Conservation (phyloP, 108 stramenopile species). For the Skeletonema marinoi region DNA sequence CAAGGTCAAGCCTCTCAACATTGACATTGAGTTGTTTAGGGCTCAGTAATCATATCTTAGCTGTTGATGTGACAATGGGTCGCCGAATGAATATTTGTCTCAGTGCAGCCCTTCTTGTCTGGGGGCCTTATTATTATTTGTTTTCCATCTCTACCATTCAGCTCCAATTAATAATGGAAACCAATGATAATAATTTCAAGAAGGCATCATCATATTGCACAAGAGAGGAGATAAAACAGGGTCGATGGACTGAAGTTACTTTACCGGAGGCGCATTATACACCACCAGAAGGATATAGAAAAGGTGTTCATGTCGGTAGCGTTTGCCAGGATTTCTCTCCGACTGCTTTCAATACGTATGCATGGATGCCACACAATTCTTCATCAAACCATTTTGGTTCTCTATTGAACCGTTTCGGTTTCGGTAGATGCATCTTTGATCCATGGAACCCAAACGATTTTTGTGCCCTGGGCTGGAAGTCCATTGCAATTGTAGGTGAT, state of each 20-base stretch:
- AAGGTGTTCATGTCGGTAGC: neutral
- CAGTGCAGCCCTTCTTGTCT: too few relatives aligned
- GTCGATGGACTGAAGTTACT: neutral
- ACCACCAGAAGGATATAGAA: neutral
- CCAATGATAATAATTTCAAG: too few relatives aligned
- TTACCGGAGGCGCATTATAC: neutral
- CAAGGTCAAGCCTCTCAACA: too few relatives aligned
- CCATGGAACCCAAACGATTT: constrained; percentile 28
- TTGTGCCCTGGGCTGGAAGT: constrained; percentile 37
- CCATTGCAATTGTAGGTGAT: constrained; percentile 53
- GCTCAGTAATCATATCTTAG: too few relatives aligned
- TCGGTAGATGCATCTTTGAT: constrained; percentile 20
- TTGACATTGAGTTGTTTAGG: too few relatives aligned
- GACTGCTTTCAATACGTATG: neutral
- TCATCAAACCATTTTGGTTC: neutral
- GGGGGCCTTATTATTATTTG: too few relatives aligned
- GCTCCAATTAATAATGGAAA: too few relatives aligned
- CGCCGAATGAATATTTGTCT: too few relatives aligned
- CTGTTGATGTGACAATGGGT: too few relatives aligned
- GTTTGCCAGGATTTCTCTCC: neutral
- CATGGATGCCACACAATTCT: neutral
- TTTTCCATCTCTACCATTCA: too few relatives aligned
- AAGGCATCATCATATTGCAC: neutral
- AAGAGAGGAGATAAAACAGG: neutral
- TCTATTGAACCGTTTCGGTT: neutral